phyloP scores from a whole-genome alignment of 306 rosid genomes.

The Rubus idaeus region DNA sequence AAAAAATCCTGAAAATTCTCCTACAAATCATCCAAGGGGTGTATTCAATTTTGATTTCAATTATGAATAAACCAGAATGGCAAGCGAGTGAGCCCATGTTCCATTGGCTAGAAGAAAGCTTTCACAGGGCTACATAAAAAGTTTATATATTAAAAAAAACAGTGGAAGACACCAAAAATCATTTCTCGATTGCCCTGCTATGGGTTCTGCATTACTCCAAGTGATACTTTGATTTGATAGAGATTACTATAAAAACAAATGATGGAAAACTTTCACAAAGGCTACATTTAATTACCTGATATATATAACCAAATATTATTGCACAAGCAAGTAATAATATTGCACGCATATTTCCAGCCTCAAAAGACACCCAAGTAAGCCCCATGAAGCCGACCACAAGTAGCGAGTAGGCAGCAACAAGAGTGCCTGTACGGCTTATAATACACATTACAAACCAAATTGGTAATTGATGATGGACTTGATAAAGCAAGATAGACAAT shows the following conservation, averaged over 20 bases:
- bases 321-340: constrained; percentile 64
- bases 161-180: too few species aligned
- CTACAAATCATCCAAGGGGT: not conserved
- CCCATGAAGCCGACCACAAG: constrained; percentile 77
- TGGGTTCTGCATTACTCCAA: not conserved
- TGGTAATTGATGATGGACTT: constrained; percentile 20
- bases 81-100: not conserved
- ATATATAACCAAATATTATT: constrained; percentile 69
- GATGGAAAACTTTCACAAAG: not conserved
- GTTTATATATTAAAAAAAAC: too few species aligned
- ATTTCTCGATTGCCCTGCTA: too few species aligned
- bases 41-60: too few species aligned
- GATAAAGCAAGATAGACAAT: constrained; percentile 2
- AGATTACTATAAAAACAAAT: not conserved
- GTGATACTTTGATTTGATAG: not conserved
- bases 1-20: not conserved
- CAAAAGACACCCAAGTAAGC: constrained; percentile 59
- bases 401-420: constrained; percentile 54
- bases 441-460: constrained; percentile 33
- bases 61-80: too few species aligned
- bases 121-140: not conserved
- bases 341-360: constrained; percentile 59
- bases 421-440: constrained; percentile 72
- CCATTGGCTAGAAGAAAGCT: not conserved
- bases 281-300: constrained; percentile 54